Conservation (phyloP, 2,329 filamentous ascomycete species). For the Beauveria medogensis region DNA sequence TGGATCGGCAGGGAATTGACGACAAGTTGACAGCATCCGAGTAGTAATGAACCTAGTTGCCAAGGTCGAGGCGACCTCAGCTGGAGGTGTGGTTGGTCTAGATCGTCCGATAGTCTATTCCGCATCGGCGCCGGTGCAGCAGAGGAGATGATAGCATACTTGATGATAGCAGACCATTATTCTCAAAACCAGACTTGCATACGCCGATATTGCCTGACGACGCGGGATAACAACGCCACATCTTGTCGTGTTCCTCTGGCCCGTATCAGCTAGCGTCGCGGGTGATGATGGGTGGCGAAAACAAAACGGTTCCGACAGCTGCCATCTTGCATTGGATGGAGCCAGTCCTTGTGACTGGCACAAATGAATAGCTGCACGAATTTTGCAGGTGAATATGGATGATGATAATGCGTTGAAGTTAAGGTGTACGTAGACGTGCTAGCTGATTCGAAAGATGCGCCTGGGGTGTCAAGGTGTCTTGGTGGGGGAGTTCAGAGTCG, state of each 20-base stretch:
- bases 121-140: not conserved
- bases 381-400: too few species aligned
- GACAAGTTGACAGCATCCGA: not conserved
- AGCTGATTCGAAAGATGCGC: too few species aligned
- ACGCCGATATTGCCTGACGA: constrained; percentile 4
- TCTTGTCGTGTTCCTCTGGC: not conserved
- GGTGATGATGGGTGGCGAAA: not conserved
- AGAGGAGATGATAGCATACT: not conserved
- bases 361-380: too few species aligned
- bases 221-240: not conserved
- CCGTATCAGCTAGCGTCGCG: not conserved
- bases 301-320: not conserved
- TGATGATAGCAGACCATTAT: not conserved
- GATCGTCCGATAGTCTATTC: constrained; percentile 1
- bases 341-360: not conserved
- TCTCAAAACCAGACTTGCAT: not conserved
- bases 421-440: too few species aligned
- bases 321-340: not conserved
- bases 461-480: too few species aligned
- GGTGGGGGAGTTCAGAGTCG: too few species aligned
- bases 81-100: not conserved
- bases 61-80: not conserved
- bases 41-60: not conserved
- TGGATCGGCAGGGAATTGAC: not conserved
- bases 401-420: too few species aligned